A percentile compares a stretch with the other conserved stretches of the same genome.
Evolutionary conservation across 1,139 yeast species (phyloP).

Genomic region (Suhomyces atakaporum): DNA sequence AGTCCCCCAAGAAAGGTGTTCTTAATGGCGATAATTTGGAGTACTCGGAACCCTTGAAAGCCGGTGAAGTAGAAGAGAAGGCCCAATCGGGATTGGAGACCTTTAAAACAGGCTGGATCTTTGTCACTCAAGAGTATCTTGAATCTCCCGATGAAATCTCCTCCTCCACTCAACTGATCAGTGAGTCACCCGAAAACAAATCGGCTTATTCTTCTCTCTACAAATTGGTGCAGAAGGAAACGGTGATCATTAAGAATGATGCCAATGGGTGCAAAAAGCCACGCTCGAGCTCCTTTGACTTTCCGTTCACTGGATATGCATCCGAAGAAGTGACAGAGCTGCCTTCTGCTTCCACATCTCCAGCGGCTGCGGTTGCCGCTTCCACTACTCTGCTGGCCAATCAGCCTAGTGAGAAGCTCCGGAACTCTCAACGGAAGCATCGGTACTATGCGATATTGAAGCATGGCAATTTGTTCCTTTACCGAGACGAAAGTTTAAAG

Average conservation of each 20-base stretch:
- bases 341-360: conserved; percentile 1
- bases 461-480: conserved; percentile 84
- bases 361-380: conserved; percentile 3
- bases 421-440: conserved; percentile 49
- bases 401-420: conserved; percentile 15
- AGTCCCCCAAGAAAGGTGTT: conserved; percentile 2
- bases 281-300: conserved; percentile 20
- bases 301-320: conserved; percentile 6
- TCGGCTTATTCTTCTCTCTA: conserved; percentile 63
- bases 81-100: conserved; percentile 64
- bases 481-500: conserved; percentile 63
- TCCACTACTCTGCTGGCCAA: conserved; percentile 7
- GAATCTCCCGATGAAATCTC: conserved; percentile 44
- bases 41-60: conserved; percentile 35
- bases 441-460: conserved; percentile 68
- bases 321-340: conserved; percentile 1
- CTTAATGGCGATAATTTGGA: conserved; percentile 11
- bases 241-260: conserved; percentile 23
- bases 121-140: conserved; percentile 76
- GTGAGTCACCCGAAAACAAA: conserved; percentile 45
- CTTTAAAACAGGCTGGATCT: conserved; percentile 75
- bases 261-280: conserved; percentile 14
- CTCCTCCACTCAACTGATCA: conserved; percentile 36
- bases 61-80: conserved; percentile 64
- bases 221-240: conserved; percentile 48